A percentile compares a stretch with the other conserved stretches of the same genome.
phyloP scores from a whole-genome alignment of 352 stramenopile species.

The Pythium sp. region DNA sequence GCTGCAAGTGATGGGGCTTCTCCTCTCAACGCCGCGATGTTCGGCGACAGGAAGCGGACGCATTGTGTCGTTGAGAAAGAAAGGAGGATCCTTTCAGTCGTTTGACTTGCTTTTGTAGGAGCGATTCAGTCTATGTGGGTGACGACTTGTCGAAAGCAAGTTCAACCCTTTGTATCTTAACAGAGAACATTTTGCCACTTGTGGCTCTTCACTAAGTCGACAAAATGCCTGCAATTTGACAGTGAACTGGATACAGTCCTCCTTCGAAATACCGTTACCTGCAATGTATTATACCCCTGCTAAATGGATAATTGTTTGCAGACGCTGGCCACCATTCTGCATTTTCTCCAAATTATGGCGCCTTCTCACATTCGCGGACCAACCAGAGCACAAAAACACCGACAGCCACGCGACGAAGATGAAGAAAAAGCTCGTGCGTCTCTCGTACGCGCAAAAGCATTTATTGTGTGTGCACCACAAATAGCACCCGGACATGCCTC shows the following conservation, averaged over 20 bases:
- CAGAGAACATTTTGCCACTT: neutral
- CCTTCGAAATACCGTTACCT: too few species aligned
- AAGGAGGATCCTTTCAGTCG: neutral
- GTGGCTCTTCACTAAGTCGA: constrained; percentile 10
- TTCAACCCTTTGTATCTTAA: constrained; percentile 13
- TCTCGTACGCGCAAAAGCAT: too few species aligned
- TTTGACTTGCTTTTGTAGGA: neutral
- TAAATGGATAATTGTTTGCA: too few species aligned
- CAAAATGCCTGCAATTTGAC: neutral
- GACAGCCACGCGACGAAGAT: too few species aligned
- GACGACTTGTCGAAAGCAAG: neutral
- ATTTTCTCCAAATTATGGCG: too few species aligned
- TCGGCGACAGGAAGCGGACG: neutral
- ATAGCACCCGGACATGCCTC: too few species aligned
- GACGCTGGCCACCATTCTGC: too few species aligned
- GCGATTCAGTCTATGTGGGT: neutral
- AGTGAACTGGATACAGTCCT: neutral
- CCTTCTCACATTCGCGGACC: too few species aligned
- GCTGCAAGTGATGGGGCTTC: neutral
- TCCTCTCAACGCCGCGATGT: neutral
- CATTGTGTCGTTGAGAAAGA: neutral
- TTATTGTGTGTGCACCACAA: too few species aligned
- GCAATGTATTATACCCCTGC: too few species aligned
- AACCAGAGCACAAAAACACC: too few species aligned
- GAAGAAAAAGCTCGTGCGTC: too few species aligned